Conservation (phyloP, 177 flowering plant species). For the Telopea speciosissima region DNA sequence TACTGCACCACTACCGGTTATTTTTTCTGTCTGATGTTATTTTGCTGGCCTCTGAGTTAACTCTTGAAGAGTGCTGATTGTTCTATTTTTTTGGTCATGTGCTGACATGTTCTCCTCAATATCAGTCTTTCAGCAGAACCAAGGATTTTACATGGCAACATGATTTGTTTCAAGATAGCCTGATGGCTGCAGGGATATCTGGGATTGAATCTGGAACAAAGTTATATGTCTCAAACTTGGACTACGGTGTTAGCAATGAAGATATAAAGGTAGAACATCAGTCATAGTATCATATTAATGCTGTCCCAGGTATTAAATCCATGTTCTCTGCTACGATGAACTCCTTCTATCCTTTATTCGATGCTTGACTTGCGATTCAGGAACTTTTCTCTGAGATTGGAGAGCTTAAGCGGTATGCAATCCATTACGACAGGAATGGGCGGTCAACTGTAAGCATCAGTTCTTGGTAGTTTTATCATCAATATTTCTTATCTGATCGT, state of each 20-base stretch:
- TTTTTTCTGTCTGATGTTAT: slow-evolving; percentile 25
- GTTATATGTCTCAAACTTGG: slow-evolving; percentile 77
- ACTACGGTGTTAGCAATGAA: slow-evolving; percentile 75
- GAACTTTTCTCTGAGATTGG: slow-evolving; percentile 89
- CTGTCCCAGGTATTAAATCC: background rate
- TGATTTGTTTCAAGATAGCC: slow-evolving; percentile 78
- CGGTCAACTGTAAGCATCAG: slow-evolving; percentile 68
- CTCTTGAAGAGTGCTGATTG: slow-evolving; percentile 30
- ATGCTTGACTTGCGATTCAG: slow-evolving; percentile 37
- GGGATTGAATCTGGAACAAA: slow-evolving; percentile 70
- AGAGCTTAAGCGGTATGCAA: slow-evolving; percentile 60
- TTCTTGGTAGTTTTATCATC: background rate
- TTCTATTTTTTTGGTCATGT: slow-evolving; percentile 27
- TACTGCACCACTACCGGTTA: slow-evolving; percentile 18
- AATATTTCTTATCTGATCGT: background rate
- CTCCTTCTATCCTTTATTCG: background rate
- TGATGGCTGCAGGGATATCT: slow-evolving; percentile 70
- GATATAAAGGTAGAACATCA: slow-evolving; percentile 71
- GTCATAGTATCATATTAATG: slow-evolving; percentile 8
- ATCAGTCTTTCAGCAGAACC: slow-evolving; percentile 63
- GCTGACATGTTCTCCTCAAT: slow-evolving; percentile 41
- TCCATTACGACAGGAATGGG: slow-evolving; percentile 80
- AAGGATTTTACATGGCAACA: slow-evolving; percentile 69
- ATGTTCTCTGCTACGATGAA: background rate
- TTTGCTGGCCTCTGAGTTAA: slow-evolving; percentile 28